Conservation (phyloP, 495 filamentous ascomycete genomes). For the Bacidia rubella region DNA sequence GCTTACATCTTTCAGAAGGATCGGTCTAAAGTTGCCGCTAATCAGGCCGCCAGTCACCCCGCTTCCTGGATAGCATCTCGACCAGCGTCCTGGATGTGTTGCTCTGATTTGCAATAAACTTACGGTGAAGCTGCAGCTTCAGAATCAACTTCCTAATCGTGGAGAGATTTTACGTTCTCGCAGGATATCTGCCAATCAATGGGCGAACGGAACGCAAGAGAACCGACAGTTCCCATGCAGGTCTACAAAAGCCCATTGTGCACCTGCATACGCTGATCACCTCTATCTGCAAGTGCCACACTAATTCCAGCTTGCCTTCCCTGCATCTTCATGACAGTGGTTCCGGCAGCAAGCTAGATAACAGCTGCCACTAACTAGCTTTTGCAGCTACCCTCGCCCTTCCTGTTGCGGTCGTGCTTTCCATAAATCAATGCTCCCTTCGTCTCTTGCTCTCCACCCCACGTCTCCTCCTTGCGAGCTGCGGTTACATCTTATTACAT, state of each 20-base stretch:
- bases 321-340: background rate
- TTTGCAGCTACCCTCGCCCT: background rate
- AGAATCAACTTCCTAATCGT: too few species aligned
- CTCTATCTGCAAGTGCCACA: background rate
- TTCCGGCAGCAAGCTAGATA: background rate
- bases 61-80: too few species aligned
- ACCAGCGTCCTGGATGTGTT: too few species aligned
- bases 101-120: too few species aligned
- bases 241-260: background rate
- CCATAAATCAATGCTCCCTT: background rate
- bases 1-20: too few species aligned
- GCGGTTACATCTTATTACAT: background rate
- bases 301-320: background rate
- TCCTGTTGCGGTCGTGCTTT: background rate
- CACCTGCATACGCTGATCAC: background rate
- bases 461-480: background rate
- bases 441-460: background rate
- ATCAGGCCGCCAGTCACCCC: too few species aligned
- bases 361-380: too few species aligned
- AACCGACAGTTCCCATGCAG: background rate
- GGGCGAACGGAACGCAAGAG: background rate
- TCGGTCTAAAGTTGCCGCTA: too few species aligned
- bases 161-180: too few species aligned
- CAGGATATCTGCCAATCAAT: too few species aligned
- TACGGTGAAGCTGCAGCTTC: too few species aligned